phyloP scores from a whole-genome alignment of 1,139 yeast genomes.

The Lodderomyces theae region DNA sequence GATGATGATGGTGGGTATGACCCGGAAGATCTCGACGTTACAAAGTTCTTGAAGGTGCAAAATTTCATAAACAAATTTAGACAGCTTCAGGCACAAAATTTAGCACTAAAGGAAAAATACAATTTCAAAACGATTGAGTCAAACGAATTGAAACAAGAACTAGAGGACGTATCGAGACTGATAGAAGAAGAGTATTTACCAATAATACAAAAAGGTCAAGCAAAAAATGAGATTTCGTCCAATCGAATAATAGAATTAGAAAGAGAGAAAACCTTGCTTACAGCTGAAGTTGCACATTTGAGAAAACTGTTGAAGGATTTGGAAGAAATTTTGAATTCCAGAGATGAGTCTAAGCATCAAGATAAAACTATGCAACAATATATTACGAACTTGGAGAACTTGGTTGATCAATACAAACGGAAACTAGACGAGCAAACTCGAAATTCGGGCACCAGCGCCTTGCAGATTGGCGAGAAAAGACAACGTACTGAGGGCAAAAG shows the following conservation, averaged over 20 bases:
- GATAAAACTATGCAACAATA: constrained; percentile 33
- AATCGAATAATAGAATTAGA: constrained; percentile 44
- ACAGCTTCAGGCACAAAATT: constrained; percentile 35
- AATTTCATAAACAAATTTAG: constrained; percentile 34
- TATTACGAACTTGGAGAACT: constrained; percentile 43
- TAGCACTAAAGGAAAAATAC: constrained; percentile 38
- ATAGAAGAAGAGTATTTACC: constrained; percentile 18
- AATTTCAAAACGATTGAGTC: constrained; percentile 16
- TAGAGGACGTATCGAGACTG: constrained; percentile 11
- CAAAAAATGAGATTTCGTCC: constrained; percentile 18
- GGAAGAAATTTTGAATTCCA: constrained; percentile 19
- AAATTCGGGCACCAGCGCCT: constrained; percentile 3
- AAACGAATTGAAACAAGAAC: constrained; percentile 23
- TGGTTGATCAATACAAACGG: constrained; percentile 56
- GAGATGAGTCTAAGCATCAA: constrained; percentile 18
- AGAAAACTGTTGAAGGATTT: constrained; percentile 42
- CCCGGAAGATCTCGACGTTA: constrained; percentile 12
- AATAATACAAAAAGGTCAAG: constrained; percentile 17
- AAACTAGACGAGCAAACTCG: constrained; percentile 40
- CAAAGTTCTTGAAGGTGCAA: constrained; percentile 22
- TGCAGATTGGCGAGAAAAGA: constrained; percentile 21
- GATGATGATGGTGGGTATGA: constrained; percentile 3
- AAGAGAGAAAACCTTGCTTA: constrained; percentile 51
- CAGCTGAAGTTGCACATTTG: constrained; percentile 60
- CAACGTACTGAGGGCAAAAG: constrained; percentile 23